Evolutionary conservation across 768 basidiomycete species (phyloP), one percentile per base, ranked within the genome.

Genomic region (Cystofilobasidium macerans): DNA sequence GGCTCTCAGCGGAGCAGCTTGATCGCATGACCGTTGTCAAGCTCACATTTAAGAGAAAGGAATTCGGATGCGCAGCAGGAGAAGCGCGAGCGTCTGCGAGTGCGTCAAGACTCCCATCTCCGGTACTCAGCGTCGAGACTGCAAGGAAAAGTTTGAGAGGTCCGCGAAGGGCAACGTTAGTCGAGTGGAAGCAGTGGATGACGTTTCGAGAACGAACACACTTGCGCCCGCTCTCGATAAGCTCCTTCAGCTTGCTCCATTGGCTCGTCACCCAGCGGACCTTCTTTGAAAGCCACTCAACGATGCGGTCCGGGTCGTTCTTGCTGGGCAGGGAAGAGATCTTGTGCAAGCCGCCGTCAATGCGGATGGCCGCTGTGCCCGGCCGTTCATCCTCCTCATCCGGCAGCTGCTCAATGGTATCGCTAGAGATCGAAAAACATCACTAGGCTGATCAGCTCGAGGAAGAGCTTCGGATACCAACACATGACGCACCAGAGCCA

Each of bases 231-330:
- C 1, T 18, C 8, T 54, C 51, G 30, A 54, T 2, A 5, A 54
- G 51, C 28, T 54, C 9, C 5, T 5, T 54, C 8, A 54, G 51
- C 28, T 32, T 2, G 28, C 30, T 32, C 51, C 51, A 54, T 18
- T 32, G 4, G 28, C 18, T 30, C 30, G 51, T 30, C 7, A 54
- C n/a, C 51, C 51, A 54, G 9, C 51, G 51, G 18, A 16, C n/a
- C 84, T 85, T 79, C 64, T 86, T 82, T 22, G 85, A 89, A 70
- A 97, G 83, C 84, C 85, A 90, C 69, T 85, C 81, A 71, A 98
- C 84, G 61, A 97, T 83, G 71, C 86, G 85, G 70, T 93, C 89
- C 64, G 98, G 82, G 75, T 98, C 98, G 76, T 93, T 11, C 51
- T 54, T 54, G 51, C 6, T 32, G 8, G 51, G 51, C 28, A 54